Percentiles rank a stretch among this genome's conserved stretches.
phyloP scores from a whole-genome alignment of 2,329 filamentous ascomycete genomes.

The Didymellaceae sp. region DNA sequence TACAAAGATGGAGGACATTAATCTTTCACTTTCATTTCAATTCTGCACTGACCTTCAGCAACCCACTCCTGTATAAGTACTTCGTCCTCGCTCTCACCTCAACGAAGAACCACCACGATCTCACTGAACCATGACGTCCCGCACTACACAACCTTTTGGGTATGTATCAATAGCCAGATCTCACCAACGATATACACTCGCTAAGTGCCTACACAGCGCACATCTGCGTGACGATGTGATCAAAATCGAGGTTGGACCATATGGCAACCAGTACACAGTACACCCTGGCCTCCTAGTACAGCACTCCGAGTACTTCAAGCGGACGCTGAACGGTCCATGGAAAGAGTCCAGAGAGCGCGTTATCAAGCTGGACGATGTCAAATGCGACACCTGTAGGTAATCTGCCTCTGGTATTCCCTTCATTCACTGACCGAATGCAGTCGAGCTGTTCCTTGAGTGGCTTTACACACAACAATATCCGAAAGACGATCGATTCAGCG shows the following conservation, averaged over 20 bases:
- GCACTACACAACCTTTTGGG: too few species aligned
- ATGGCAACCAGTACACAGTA: background rate
- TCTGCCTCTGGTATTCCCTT: background rate
- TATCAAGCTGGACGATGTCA: background rate
- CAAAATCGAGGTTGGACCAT: background rate
- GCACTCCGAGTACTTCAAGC: constrained; percentile 6
- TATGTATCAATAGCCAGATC: too few species aligned
- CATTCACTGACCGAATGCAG: constrained; percentile 1
- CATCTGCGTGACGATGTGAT: background rate
- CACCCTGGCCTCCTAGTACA: background rate
- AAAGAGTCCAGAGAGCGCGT: background rate
- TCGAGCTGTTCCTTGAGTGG: constrained; percentile 26
- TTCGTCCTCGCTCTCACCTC: too few species aligned
- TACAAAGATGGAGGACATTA: too few species aligned
- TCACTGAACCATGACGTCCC: too few species aligned
- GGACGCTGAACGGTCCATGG: background rate
- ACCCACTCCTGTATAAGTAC: too few species aligned
- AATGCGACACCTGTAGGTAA: background rate
- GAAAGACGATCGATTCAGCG: background rate
- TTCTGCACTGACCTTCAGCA: too few species aligned
- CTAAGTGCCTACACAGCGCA: too few species aligned
- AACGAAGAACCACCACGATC: too few species aligned
- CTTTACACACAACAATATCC: constrained; percentile 14
- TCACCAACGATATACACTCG: too few species aligned
- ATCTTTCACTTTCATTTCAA: too few species aligned